phyloP scores from a whole-genome alignment of 176 grass and related monocot genomes.

The Cenchrus fungigraminus region DNA sequence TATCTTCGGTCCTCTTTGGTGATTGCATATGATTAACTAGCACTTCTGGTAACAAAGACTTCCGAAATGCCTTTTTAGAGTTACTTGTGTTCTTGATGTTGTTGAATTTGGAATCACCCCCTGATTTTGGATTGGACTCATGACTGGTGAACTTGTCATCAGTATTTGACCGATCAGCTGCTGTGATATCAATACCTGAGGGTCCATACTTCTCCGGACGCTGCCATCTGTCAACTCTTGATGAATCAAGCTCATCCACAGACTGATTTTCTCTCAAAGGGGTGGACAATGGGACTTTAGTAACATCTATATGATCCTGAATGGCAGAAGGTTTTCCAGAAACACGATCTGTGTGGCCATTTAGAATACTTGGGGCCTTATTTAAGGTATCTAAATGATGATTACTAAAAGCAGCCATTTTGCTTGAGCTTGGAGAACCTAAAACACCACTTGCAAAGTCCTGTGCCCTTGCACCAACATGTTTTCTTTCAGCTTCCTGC shows the following conservation, averaged over 20 bases:
- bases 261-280: conserved; percentile 26
- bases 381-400: conserved; percentile 39
- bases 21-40: conserved; percentile 2
- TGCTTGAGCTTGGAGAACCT: conserved; percentile 33
- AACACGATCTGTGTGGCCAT: conserved; percentile 17
- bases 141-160: background rate
- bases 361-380: conserved; percentile 1
- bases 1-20: conserved; percentile 26
- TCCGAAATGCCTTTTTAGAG: conserved; percentile 40
- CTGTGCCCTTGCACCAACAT: conserved; percentile 14
- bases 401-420: conserved; percentile 37
- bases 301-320: background rate
- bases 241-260: conserved; percentile 11
- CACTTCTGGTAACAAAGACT: conserved; percentile 41
- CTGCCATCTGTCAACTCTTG: background rate
- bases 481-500: conserved; percentile 23
- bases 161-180: conserved; percentile 5
- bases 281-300: conserved; percentile 16
- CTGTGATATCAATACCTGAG: conserved; percentile 6
- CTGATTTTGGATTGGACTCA: conserved; percentile 5
- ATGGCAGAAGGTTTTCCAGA: background rate
- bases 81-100: conserved; percentile 33
- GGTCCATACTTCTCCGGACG: conserved; percentile 9
- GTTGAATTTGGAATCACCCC: background rate
- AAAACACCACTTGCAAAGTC: conserved; percentile 11